Evolutionary conservation across 2,329 filamentous ascomycete species (phyloP), one percentile per base, ranked within the genome.

Genomic region (Alternaria burnsii): DNA sequence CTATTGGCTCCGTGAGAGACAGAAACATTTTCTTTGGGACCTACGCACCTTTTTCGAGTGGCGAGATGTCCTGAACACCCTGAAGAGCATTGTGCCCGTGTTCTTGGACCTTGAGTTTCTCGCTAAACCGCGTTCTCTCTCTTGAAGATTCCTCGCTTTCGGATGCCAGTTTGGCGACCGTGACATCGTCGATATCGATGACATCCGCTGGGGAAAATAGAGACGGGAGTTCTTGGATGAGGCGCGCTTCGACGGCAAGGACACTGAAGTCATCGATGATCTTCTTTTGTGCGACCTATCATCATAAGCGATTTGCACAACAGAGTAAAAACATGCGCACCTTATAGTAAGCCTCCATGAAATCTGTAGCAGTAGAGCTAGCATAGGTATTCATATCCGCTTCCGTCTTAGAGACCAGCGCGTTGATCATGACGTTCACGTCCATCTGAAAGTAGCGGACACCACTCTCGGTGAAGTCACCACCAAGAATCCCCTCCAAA

Each of bases 221-320:
- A 18, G 54, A n/a, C 3, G 64, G 57, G 4, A 81, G 68, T 7
- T 69, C 59, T 16, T 68, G 47, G 8, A 79, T 64, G 4, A 80
- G 67, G 24, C 71, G 71, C 5, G 65, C 54, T 67, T 82, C 80
- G 20, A 82, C 66, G 0, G 76, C 80, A 18, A 80, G 69, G 7
- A 74, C 73, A 28, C 72, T 72, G 60, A 82, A 68, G 59, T 81
- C 74, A 61, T 83, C 79, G 41, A 82, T 69, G 42, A 81, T 69
- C 3, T 63, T 76, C 63, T 81, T 80, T 30, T 79, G 53, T 2
- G 80, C 79, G 47, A 82, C 79, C 80, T 81, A 43, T 16, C 40
- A 47, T 28, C 9, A 10, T 46, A 24, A 59, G 44, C 34, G 16
- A 40, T 9, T 2, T 11, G 1, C 4, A 43, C 11, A 26, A 24